These are phyloP conservation scores for Beta macrorhiza DNA, from an alignment of 179 eudicot genomes.

Conservation along the genomic window DNA sequence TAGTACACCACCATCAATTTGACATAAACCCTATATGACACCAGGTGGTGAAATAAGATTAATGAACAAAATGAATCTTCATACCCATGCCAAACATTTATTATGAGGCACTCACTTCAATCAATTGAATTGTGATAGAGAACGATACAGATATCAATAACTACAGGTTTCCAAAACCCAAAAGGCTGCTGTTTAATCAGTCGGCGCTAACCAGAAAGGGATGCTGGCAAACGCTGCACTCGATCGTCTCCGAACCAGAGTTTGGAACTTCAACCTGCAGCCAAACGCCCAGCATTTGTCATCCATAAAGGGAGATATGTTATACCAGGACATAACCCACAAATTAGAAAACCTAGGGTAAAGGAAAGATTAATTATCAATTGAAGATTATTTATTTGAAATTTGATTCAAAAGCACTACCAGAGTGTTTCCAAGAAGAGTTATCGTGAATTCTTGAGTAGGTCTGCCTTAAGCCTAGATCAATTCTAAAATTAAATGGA, in stretches of 20 bases:
- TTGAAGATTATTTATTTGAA: background rate
- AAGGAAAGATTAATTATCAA: background rate
- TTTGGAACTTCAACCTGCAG: conserved; percentile 76
- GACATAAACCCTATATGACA: background rate
- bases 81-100: background rate
- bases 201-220: conserved; percentile 74
- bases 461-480: too few relatives aligned
- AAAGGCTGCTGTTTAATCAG: conserved; percentile 20
- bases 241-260: conserved; percentile 87
- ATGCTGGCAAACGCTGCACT: conserved; percentile 94
- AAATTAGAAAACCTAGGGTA: background rate
- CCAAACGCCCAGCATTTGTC: background rate
- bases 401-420: too few relatives aligned
- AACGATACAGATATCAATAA: background rate
- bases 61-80: background rate
- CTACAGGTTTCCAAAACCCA: background rate
- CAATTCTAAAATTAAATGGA: too few relatives aligned
- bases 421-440: too few relatives aligned
- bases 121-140: background rate
- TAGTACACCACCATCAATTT: too few relatives aligned
- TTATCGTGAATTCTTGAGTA: too few relatives aligned
- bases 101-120: background rate
- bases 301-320: background rate
- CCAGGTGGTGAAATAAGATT: background rate
- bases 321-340: too few relatives aligned